Evolutionary conservation across 2,329 filamentous ascomycete genomes (phyloP), one percentile per base, ranked within the genome.

Genomic region (Stagonosporopsis rhizophila): DNA sequence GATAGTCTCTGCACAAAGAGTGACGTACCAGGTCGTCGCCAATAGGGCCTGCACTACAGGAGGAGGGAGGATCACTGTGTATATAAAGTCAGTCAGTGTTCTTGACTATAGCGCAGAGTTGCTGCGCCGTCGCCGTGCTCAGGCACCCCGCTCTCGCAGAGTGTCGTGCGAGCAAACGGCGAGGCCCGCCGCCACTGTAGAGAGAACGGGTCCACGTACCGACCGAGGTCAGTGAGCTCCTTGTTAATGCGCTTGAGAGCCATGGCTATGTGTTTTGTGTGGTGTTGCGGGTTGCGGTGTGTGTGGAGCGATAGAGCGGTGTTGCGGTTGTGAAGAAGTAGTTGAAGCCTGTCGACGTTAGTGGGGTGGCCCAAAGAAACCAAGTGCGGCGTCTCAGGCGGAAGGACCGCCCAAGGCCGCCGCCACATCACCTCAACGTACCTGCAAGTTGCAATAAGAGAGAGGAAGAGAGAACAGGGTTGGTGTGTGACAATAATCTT

Each of bases 11-110:
- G 59, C 52, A 61, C 51, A 62, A 62, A 55, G 66, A 59, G 67
- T 62, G 62, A 84, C 92, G 75, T 93, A 98, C 95, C 87, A 99
- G 81, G 84, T 99, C 95, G 84, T 98, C 94, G 79, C 93, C 93
- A 75, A 96, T 89, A 69, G 95, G 95, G 67, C 95, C 95, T 73
- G 95, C 95, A 77, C 94, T 98, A 88, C 95, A 99, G 70, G 94
- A 98, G 58, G 95, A 98, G 76, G 95, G 95, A 77, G 95, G 95
- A 79, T 99, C 95, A 83, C 95, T 98, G 72, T 62, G 56, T 28
- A 27, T 28, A 25, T 28, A 48, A 42, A 55, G 74, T 80, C 70
- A 80, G 76, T 67, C 56, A 63, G 38, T 56, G 17, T 58, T 38
- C 34, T 23, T 19, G 37, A 44, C 22, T 44, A 39, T 40, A 53